Evolutionary conservation across 208 protist species (phyloP).

Genomic region (Novymonas esmeraldas): DNA sequence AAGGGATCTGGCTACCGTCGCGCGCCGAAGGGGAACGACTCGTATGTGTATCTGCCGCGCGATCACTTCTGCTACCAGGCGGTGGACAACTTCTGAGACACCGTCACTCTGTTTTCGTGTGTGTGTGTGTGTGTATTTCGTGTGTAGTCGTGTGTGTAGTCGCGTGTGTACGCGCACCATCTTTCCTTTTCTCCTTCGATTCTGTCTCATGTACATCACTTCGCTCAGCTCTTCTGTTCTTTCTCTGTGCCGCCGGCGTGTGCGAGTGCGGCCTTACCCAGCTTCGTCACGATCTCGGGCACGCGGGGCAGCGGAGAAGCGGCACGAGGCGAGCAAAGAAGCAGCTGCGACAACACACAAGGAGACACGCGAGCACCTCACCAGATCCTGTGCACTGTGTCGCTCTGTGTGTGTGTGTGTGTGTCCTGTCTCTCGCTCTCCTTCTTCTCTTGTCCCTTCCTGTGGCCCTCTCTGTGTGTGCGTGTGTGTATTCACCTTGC

Average conservation of each 20-base stretch:
- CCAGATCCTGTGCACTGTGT: too few species aligned
- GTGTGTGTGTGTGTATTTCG: background rate
- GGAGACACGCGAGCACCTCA: too few species aligned
- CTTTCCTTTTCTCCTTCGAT: conserved; percentile 7
- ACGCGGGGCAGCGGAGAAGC: too few species aligned
- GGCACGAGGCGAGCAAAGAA: too few species aligned
- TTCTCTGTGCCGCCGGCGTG: too few species aligned
- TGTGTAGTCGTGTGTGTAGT: background rate
- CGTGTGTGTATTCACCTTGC: background rate
- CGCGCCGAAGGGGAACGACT: conserved; percentile 40
- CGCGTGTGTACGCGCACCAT: background rate
- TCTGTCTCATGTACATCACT: too few species aligned
- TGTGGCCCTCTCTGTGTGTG: background rate
- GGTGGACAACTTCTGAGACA: conserved; percentile 53
- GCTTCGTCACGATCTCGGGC: too few species aligned
- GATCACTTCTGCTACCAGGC: conserved; percentile 70
- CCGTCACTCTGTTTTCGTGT: conserved; percentile 26
- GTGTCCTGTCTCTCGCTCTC: background rate
- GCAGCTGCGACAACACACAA: background rate
- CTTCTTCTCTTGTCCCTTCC: background rate
- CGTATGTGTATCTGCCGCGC: conserved; percentile 73
- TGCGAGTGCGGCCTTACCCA: too few species aligned
- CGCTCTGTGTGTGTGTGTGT: background rate
- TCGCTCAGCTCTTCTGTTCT: too few species aligned
- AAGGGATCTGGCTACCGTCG: conserved; percentile 61